Conservation (phyloP, 345 rosid species). For the Streptanthus diversifolius region DNA sequence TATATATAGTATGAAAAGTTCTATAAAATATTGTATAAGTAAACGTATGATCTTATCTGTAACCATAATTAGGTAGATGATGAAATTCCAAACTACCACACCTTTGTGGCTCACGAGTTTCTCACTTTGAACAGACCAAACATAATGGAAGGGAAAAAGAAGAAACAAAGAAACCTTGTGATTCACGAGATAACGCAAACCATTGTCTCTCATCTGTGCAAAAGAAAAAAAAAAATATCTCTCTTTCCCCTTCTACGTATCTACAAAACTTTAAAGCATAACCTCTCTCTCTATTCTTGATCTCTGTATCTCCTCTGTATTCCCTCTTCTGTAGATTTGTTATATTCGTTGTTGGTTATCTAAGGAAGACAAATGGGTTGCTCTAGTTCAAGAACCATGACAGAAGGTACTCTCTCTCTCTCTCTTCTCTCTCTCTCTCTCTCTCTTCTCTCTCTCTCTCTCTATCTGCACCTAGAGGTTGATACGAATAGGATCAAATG, state of each 20-base stretch:
- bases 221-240: not conserved
- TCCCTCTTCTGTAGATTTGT: constrained; percentile 1
- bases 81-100: constrained; percentile 36
- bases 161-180: constrained; percentile 14
- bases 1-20: not conserved
- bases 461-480: not conserved
- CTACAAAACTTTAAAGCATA: constrained; percentile 12
- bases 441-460: not conserved
- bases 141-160: constrained; percentile 14
- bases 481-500: not conserved
- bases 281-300: not conserved
- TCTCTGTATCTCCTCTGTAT: constrained; percentile 10
- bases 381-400: constrained; percentile 29
- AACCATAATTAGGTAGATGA: constrained; percentile 22
- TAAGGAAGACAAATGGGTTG: constrained; percentile 30
- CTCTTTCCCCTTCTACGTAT: constrained; percentile 1
- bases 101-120: constrained; percentile 33
- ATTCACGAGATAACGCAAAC: constrained; percentile 30
- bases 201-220: constrained; percentile 6
- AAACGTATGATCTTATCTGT: not conserved
- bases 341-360: constrained; percentile 7
- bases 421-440: not conserved
- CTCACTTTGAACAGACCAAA: constrained; percentile 36
- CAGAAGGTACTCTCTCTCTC: constrained; percentile 22
- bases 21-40: not conserved